Percentiles rank a stretch among this genome's conserved stretches.
Conservation (phyloP, 331 rosid genomes). For the Quercus phellos region DNA sequence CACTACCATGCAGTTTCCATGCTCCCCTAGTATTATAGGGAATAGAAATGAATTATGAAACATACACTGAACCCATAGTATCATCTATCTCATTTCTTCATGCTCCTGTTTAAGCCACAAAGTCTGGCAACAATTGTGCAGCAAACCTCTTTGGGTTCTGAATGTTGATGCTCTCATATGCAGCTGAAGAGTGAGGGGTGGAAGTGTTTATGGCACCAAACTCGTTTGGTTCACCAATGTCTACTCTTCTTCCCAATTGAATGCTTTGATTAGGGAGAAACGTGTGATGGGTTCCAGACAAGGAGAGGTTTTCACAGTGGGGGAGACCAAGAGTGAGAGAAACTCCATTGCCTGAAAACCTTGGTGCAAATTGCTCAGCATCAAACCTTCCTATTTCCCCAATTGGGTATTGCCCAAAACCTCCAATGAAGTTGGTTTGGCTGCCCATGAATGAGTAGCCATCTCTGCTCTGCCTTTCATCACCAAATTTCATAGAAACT, state of each 20-base stretch:
- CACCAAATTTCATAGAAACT: slow-evolving; percentile 55
- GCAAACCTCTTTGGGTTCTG: slow-evolving; percentile 87
- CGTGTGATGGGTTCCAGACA: slow-evolving; percentile 68
- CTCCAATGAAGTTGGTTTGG: slow-evolving; percentile 70
- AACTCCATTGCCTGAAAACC: slow-evolving; percentile 80
- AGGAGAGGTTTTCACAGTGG: slow-evolving; percentile 59
- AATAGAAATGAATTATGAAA: slow-evolving; percentile 15
- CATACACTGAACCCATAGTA: background rate
- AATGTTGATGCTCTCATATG: slow-evolving; percentile 55
- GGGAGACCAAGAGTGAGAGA: slow-evolving; percentile 97
- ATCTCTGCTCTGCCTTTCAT: slow-evolving; percentile 63
- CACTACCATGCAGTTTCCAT: slow-evolving; percentile 43
- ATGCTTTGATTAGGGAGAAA: slow-evolving; percentile 75
- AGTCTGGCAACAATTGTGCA: slow-evolving; percentile 91
- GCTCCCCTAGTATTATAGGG: slow-evolving; percentile 20
- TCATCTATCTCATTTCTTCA: background rate
- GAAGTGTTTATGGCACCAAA: slow-evolving; percentile 57
- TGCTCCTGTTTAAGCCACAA: slow-evolving; percentile 41
- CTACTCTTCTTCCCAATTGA: slow-evolving; percentile 73
- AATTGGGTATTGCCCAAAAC: slow-evolving; percentile 87
- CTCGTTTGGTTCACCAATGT: slow-evolving; percentile 56
- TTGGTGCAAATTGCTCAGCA: slow-evolving; percentile 67
- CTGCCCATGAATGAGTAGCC: slow-evolving; percentile 73
- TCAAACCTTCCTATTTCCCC: slow-evolving; percentile 85
- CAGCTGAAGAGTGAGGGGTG: slow-evolving; percentile 61